Base-by-base conservation (phyloP, 2,329 filamentous ascomycete species). In the Colletotrichum coccodes region DNA sequence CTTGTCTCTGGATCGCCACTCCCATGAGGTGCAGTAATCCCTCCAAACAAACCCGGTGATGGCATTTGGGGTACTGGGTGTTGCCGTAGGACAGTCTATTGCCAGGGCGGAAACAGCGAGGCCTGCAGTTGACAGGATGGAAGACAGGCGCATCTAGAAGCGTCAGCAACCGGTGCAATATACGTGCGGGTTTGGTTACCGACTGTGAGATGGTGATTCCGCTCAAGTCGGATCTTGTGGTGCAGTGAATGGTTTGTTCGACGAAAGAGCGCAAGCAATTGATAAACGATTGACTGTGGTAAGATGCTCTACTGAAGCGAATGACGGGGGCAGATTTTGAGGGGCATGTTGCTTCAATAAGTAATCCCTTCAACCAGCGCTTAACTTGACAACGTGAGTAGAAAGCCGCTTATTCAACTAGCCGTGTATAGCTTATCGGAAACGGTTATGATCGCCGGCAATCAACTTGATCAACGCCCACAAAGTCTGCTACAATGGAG, bases 1-100 rank as follows among this genome's bases (percentile, higher is more conserved):
- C n/a, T 56, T 28, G n/a, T 56, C n/a, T 21, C 28, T 12, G 8
- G 60, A 62, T 11, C 12, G 28, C 60, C 60, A 62, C 40, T 56
- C 32, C 58, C 58, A 53, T 8, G 7, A 9, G 1, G 28, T 14
- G 58, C 47, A 61, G 18, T 21, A 18, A 9, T 1, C 7, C 4
- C n/a, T 23, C 3, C 40, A 53, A 6, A 11, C 14, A 34, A 56
- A 62, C 1, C 49, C 30, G 7, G 60, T 62, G 7, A 56, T 56
- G 38, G 60, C 30, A 42, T 62, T 49, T 23, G 28, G 49, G 16
- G 42, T 47, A 12, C 12, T 23, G 28, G 46, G 36, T 23, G n/a
- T 21, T 30, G 12, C 30, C 23, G 40, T 23, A 18, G n/a, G n/a
- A 2, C 26, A 54, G 7, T 42, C 34, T 42, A 6, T 12, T 21